Conservation (phyloP, 73 alveolate genomes). For the Tetrahymena elliotti region DNA sequence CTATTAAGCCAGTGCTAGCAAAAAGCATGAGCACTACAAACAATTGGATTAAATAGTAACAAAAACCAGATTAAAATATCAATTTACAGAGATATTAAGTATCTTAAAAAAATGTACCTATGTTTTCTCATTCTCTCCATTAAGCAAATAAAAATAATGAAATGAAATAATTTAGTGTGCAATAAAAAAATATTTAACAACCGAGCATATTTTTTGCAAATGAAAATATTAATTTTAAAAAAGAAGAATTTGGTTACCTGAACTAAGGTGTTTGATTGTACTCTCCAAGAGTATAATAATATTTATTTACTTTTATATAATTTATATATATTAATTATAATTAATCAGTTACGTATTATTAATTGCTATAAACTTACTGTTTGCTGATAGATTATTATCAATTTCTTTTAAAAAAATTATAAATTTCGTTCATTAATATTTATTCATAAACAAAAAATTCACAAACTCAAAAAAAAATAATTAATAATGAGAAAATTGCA, state of each 20-base stretch:
- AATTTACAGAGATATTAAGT: too few relatives aligned
- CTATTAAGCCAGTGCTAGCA: background rate
- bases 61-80: too few relatives aligned
- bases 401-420: background rate
- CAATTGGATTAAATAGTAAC: background rate
- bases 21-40: background rate
- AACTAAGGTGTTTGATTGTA: background rate
- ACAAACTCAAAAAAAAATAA: too few relatives aligned
- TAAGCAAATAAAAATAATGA: background rate
- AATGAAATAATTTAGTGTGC: background rate
- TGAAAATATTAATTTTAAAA: background rate
- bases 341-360: background rate
- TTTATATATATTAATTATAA: too few relatives aligned
- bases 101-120: background rate
- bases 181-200: too few relatives aligned
- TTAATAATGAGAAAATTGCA: too few relatives aligned
- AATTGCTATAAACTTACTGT: background rate
- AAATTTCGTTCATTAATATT: too few relatives aligned
- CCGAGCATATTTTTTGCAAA: background rate
- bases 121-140: background rate
- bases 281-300: background rate
- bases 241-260: background rate
- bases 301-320: too few relatives aligned
- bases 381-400: background rate
- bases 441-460: too few relatives aligned